A percentile compares a stretch with the other conserved stretches of the same genome.
Evolutionary conservation across 345 rosid genomes (phyloP).

Genomic region (Citrus mangshanensis): DNA sequence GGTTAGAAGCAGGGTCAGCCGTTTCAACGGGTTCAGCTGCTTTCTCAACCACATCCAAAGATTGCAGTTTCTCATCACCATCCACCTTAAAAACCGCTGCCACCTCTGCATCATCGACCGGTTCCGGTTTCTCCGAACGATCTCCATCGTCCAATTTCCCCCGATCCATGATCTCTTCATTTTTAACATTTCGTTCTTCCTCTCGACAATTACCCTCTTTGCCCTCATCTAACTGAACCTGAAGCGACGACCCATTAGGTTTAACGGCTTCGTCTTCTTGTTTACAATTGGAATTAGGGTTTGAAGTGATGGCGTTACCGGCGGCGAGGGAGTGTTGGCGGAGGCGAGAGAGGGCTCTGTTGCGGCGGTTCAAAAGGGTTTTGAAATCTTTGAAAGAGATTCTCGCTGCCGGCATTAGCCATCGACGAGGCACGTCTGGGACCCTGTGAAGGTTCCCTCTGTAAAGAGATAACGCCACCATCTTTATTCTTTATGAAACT

Average conservation of each 20-base stretch:
- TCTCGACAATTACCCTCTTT: not conserved
- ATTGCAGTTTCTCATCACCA: conserved; percentile 19
- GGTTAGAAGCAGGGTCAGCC: conserved; percentile 7
- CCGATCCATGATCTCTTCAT: conserved; percentile 13
- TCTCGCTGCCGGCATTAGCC: conserved; percentile 63
- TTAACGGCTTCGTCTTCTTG: conserved; percentile 1
- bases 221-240: conserved; percentile 20
- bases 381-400: conserved; percentile 65
- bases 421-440: conserved; percentile 71
- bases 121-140: conserved; percentile 14
- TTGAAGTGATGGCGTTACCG: conserved; percentile 8
- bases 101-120: conserved; percentile 1
- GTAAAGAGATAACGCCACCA: conserved; percentile 93
- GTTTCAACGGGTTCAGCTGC: conserved; percentile 11
- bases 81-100: conserved; percentile 11
- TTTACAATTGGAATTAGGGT: conserved; percentile 11
- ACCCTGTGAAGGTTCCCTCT: conserved; percentile 88
- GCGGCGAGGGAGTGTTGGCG: conserved; percentile 18
- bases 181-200: conserved; percentile 8
- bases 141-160: conserved; percentile 23
- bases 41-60: conserved; percentile 19
- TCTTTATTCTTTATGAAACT: not conserved
- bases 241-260: conserved; percentile 3
- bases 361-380: conserved; percentile 63
- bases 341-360: conserved; percentile 55